Conservation (phyloP, 176 grass and related monocot species). For the Carex parvula region DNA sequence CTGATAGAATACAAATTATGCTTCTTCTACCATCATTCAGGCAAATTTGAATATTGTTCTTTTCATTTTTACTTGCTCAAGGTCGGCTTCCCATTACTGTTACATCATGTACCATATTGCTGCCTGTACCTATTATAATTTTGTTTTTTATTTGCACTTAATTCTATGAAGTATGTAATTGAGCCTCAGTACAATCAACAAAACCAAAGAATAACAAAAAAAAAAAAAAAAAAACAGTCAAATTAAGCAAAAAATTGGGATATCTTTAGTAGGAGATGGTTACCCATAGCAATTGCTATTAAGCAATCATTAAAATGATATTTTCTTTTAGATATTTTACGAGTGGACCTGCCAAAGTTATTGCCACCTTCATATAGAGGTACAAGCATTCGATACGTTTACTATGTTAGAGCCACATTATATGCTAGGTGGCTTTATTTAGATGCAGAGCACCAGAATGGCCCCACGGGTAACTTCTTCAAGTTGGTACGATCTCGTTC, state of each 20-base stretch:
- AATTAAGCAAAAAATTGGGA: neutral
- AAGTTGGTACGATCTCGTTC: constrained; percentile 58
- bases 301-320: neutral
- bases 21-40: neutral
- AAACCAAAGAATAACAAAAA: neutral
- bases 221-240: neutral
- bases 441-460: constrained; percentile 43
- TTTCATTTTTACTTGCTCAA: neutral
- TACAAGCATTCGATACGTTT: constrained; percentile 88
- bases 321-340: constrained; percentile 60
- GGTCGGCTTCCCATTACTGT: neutral
- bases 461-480: constrained; percentile 40
- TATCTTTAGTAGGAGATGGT: neutral
- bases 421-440: constrained; percentile 56
- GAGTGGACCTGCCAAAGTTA: constrained; percentile 73
- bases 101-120: neutral
- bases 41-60: neutral
- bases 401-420: constrained; percentile 73
- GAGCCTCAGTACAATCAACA: neutral
- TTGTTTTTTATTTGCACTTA: neutral
- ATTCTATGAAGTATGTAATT: neutral
- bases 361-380: constrained; percentile 91
- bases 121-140: neutral
- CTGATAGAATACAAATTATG: neutral
- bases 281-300: neutral